Conservation (phyloP, 176 grass and related monocot species). For the Carex myosuroides region DNA sequence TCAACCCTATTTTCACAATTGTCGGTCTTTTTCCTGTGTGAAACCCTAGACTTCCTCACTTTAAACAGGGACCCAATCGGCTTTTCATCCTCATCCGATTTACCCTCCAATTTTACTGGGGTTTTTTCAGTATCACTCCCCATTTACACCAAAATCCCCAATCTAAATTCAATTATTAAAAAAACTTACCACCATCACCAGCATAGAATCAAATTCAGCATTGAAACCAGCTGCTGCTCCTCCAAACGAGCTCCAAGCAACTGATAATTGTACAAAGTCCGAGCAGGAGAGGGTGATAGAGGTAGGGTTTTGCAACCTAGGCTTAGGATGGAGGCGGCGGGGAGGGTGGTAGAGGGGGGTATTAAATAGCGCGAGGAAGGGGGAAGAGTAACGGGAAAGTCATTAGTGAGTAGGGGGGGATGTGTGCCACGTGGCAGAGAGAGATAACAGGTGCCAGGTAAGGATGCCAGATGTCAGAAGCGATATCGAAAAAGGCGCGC, state of each 20-base stretch:
- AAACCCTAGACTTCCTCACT: constrained; percentile 29
- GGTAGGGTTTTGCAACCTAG: neutral
- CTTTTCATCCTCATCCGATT: constrained; percentile 42
- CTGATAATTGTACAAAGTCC: neutral
- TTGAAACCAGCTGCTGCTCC: neutral
- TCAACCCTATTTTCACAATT: constrained; percentile 20
- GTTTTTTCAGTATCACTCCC: constrained; percentile 20
- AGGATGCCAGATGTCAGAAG: neutral
- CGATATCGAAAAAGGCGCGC: neutral
- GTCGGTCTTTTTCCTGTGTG: constrained; percentile 11
- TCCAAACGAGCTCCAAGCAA: neutral
- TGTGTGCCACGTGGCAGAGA: neutral
- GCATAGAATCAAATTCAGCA: neutral
- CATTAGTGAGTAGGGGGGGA: neutral
- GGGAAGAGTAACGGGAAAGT: neutral
- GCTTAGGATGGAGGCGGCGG: neutral
- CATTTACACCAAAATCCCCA: constrained; percentile 16
- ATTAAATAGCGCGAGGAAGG: neutral
- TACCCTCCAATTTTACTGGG: constrained; percentile 15
- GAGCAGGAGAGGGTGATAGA: neutral
- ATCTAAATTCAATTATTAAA: constrained; percentile 6
- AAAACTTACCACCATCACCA: neutral
- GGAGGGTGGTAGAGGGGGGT: neutral
- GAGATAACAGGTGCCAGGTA: neutral
- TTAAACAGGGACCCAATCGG: constrained; percentile 45